These are phyloP conservation scores for Termitomyces sp. DNA, from an alignment of 768 basidiomycete species.

Conservation along the genomic window DNA sequence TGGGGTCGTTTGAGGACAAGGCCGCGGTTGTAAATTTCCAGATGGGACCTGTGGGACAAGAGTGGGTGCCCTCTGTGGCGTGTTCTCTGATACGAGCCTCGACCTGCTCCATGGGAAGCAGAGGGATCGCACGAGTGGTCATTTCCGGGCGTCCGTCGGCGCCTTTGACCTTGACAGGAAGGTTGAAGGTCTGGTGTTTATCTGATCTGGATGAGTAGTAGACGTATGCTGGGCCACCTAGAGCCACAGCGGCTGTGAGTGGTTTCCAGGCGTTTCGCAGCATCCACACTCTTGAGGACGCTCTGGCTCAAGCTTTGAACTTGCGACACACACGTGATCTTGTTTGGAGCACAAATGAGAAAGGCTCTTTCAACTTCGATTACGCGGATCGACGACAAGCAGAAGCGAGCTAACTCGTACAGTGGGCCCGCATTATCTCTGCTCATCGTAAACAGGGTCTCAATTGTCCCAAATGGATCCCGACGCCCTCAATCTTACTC, in stretches of 20 bases:
- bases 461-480: conserved; percentile 14
- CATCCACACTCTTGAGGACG: conserved; percentile 33
- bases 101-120: conserved; percentile 49
- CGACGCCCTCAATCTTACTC: conserved; percentile 3
- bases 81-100: conserved; percentile 54
- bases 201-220: conserved; percentile 41
- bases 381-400: not conserved
- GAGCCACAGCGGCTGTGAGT: conserved; percentile 45
- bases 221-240: conserved; percentile 55
- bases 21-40: conserved; percentile 80
- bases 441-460: conserved; percentile 3
- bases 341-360: not conserved
- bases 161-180: conserved; percentile 47
- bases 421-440: not conserved
- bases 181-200: conserved; percentile 49
- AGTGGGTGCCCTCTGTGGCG: conserved; percentile 37
- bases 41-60: conserved; percentile 46
- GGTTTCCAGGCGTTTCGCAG: conserved; percentile 66
- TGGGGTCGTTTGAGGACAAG: conserved; percentile 81
- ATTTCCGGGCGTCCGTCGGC: conserved; percentile 57
- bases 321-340: conserved; percentile 4
- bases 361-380: not conserved
- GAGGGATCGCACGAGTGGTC: conserved; percentile 43
- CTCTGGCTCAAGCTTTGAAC: not conserved
- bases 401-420: not conserved